Evolutionary conservation across 139 green algal genomes (phyloP).

Genomic region (Tetraselmis striata): DNA sequence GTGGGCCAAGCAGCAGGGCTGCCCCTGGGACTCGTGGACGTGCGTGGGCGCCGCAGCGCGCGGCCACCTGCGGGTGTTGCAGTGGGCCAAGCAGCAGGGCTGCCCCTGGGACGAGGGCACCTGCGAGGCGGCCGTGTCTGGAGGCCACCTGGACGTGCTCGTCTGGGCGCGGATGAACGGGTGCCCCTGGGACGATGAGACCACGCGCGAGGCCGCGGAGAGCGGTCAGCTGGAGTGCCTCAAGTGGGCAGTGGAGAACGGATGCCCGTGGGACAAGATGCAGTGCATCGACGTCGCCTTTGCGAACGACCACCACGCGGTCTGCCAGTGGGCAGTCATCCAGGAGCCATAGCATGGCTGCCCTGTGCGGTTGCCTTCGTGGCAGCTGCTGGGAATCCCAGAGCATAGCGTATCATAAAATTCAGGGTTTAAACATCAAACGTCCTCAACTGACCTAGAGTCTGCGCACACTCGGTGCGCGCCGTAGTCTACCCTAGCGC

Average conservation of each 20-base stretch:
- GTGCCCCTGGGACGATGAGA: constrained; percentile 4
- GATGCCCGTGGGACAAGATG: not conserved
- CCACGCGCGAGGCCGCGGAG: not conserved
- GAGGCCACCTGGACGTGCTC: constrained; percentile 6
- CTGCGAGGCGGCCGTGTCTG: not conserved
- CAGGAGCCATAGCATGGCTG: not conserved
- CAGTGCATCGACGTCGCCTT: not conserved
- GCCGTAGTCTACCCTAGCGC: no score
- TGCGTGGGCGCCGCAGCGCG: constrained; percentile 1
- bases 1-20: not conserved
- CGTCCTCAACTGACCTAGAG: no score
- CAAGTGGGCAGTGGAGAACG: constrained; percentile 2
- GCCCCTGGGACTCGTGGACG: constrained; percentile 3
- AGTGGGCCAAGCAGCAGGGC: not conserved
- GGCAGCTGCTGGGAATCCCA: no score
- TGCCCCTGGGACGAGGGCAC: not conserved
- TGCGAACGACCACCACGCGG: not conserved
- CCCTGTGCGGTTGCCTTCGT: no score
- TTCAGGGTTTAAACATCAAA: no score
- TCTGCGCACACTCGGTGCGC: no score
- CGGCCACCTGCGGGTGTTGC: not conserved
- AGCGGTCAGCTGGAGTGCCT: constrained; percentile 7
- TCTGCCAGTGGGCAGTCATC: constrained; percentile 2
- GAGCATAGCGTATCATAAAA: no score
- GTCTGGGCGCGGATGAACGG: constrained; percentile 1